Evolutionary conservation across 1,284 basidiomycete genomes (phyloP).

Genomic region (Entoloma clypeatum): DNA sequence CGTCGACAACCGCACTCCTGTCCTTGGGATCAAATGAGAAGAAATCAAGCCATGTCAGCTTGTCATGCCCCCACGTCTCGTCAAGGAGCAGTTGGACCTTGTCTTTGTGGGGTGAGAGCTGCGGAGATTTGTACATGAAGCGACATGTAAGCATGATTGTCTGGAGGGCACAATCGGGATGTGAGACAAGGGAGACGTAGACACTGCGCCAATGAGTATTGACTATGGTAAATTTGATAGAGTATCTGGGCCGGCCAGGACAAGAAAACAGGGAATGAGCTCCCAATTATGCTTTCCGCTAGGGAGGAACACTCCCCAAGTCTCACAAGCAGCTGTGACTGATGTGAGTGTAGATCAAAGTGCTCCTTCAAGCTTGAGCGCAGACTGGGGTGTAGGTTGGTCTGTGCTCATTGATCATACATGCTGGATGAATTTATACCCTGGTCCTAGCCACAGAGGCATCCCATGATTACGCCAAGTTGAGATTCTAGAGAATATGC

Average conservation of each 20-base stretch:
- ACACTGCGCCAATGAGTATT: slow-evolving; percentile 58
- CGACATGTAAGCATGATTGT: slow-evolving; percentile 76
- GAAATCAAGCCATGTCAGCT: slow-evolving; percentile 73
- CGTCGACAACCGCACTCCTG: slow-evolving; percentile 69
- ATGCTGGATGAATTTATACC: slow-evolving; percentile 56
- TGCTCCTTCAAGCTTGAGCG: slow-evolving; percentile 54
- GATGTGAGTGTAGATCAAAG: slow-evolving; percentile 74
- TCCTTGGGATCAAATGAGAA: slow-evolving; percentile 60
- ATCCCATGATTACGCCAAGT: slow-evolving; percentile 47
- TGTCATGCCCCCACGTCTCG: slow-evolving; percentile 86
- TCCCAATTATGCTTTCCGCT: slow-evolving; percentile 84
- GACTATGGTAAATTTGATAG: slow-evolving; percentile 44
- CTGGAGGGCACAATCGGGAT: slow-evolving; percentile 83
- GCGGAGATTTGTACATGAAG: slow-evolving; percentile 78
- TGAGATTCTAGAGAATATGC: slow-evolving; percentile 41
- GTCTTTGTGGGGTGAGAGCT: slow-evolving; percentile 65
- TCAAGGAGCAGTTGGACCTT: slow-evolving; percentile 75
- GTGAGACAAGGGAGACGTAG: slow-evolving; percentile 78
- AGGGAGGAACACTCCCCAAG: slow-evolving; percentile 65
- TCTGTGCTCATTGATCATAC: slow-evolving; percentile 31
- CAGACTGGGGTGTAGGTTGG: slow-evolving; percentile 34
- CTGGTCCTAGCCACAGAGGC: slow-evolving; percentile 58
- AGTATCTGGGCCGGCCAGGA: slow-evolving; percentile 39
- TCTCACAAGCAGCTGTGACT: slow-evolving; percentile 72
- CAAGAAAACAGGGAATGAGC: slow-evolving; percentile 79